A percentile compares a stretch with the other conserved stretches of the same genome.
These are phyloP conservation scores for Vitis hybrid DNA, from an alignment of 177 flowering plant genomes.

Conservation along the genomic window DNA sequence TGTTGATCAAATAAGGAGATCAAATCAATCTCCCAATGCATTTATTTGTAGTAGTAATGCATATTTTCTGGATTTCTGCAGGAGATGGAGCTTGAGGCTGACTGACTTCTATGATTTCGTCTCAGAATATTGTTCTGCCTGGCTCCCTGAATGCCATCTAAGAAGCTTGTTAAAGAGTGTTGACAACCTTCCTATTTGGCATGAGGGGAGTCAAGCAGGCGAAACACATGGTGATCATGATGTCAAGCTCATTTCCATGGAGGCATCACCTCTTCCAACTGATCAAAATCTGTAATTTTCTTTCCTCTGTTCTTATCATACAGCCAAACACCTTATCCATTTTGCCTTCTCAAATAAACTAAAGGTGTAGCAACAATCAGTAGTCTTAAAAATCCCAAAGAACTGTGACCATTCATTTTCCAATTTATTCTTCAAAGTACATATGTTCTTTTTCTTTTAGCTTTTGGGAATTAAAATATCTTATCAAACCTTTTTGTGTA, in stretches of 20 bases:
- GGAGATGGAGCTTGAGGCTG: background rate
- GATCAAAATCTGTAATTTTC: too few species aligned
- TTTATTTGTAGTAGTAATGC: background rate
- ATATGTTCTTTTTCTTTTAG: too few species aligned
- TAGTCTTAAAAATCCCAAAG: too few species aligned
- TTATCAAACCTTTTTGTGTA: too few species aligned
- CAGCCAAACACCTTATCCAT: too few species aligned
- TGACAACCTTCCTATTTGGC: constrained; percentile 33
- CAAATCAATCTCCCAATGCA: background rate
- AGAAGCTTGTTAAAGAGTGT: constrained; percentile 23
- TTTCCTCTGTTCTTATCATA: too few species aligned
- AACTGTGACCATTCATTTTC: too few species aligned
- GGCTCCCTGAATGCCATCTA: constrained; percentile 46
- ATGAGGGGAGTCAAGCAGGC: constrained; percentile 41
- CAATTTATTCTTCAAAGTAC: too few species aligned
- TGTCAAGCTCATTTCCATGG: background rate
- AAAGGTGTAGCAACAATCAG: too few species aligned
- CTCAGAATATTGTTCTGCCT: constrained; percentile 20
- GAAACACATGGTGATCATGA: background rate
- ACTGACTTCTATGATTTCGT: background rate
- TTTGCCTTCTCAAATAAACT: too few species aligned
- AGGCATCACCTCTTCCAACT: too few species aligned
- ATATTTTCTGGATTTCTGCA: background rate
- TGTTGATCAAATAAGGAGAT: background rate
- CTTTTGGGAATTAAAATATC: too few species aligned